Evolutionary conservation across 2,329 filamentous ascomycete species (phyloP).

Genomic region (Stagonosporopsis chrysanthemi): DNA sequence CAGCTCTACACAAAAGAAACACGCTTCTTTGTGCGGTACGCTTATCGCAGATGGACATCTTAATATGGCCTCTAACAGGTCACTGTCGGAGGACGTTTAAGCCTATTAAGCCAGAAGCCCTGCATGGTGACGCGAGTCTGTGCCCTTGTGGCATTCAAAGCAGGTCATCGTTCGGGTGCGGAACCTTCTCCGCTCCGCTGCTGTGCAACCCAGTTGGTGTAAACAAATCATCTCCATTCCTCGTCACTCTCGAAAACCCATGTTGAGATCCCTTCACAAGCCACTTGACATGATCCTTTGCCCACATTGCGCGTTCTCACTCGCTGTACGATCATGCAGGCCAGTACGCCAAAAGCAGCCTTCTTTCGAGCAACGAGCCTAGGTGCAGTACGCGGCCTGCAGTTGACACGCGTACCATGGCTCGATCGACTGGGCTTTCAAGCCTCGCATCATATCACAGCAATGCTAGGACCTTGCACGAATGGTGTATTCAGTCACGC

Average conservation of each 20-base stretch:
- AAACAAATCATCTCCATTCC: slow-evolving; percentile 10
- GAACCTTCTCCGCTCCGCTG: slow-evolving; percentile 6
- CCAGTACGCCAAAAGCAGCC: slow-evolving; percentile 2
- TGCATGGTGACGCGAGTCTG: slow-evolving; percentile 1
- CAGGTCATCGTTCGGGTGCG: neutral
- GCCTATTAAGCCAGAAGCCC: neutral
- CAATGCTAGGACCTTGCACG: slow-evolving; percentile 11
- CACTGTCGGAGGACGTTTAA: too few relatives aligned
- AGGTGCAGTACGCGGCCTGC: slow-evolving; percentile 8
- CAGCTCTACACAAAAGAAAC: too few relatives aligned
- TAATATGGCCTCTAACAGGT: neutral
- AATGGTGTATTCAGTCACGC: slow-evolving; percentile 4
- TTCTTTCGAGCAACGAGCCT: slow-evolving; percentile 16
- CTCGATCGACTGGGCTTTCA: slow-evolving; percentile 16
- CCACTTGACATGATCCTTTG: neutral
- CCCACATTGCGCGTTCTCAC: neutral
- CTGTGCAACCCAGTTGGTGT: neutral
- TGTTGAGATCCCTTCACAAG: neutral
- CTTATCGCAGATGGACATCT: slow-evolving; percentile 2
- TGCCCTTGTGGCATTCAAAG: neutral
- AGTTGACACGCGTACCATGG: slow-evolving; percentile 14
- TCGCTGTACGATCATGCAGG: neutral
- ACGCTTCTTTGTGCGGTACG: neutral
- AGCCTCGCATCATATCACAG: slow-evolving; percentile 11
- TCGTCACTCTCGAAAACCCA: neutral